Evolutionary conservation across 768 basidiomycete species (phyloP), one percentile per base, ranked within the genome.

Genomic region (Phylloporus rhodoxanthus): DNA sequence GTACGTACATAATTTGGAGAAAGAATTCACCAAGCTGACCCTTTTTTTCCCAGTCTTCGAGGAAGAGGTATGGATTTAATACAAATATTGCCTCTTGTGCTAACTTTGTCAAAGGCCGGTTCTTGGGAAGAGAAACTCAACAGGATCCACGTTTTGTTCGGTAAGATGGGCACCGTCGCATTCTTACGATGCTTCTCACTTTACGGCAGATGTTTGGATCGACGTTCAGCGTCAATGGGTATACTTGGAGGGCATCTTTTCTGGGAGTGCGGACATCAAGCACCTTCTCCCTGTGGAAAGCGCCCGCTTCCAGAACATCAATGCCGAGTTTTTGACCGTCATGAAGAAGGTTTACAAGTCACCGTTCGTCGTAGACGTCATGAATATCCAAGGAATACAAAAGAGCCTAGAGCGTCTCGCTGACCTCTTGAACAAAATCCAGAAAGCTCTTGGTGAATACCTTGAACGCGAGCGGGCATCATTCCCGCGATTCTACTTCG

Each of bases 261-360:
- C 95, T n/a, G 94, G 95, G 29, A 97, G 93, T 58, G 96, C 94
- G 21, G 96, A 99, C 64, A 98, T 99, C 78, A 98, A 98, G 66
- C 96, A 99, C 66, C 82, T 99, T 13, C 84, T 99, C 23, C 96
- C 96, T 1, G 87, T 97, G 53, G 96, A 99, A 71, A 92, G 85
- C 60, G 82, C 91, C n/a, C 89, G 96, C 26, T 99, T 99, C 74
- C 87, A 89, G 65, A 97, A 94, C 70, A 99, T 99, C 77, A 97
- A 99, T 66, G 82, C 91, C 39, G 96, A 99, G 65, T 99, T 99
- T 72, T 75, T 98, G 44, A 84, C 90, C 0, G 93, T 97, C 56
- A 98, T 99, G 96, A 98, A 97, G 77, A 95, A 95, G 69, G 96
- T 99, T 51, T 94, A 95, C 81, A 98, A 98, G 70, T 97, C 95